phyloP scores from a whole-genome alignment of 225 moss, liverwort and hornwort genomes.

The Anthoceros angustus region DNA sequence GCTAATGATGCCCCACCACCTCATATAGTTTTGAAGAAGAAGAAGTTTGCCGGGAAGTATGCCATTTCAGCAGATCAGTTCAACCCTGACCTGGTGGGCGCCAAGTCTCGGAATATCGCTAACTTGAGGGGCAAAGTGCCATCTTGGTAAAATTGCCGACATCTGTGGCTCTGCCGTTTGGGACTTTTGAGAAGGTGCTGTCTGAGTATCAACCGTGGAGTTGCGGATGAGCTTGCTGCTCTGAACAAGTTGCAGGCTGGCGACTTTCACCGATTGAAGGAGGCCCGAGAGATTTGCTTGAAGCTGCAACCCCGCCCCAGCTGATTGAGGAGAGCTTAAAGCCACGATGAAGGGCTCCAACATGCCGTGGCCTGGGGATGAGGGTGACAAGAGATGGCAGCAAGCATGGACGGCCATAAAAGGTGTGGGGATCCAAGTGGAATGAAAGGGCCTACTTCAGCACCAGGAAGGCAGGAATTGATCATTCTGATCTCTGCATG shows the following conservation, averaged over 20 bases:
- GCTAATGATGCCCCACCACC: conserved; percentile 37
- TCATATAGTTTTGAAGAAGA: conserved; percentile 57
- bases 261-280: conserved; percentile 63
- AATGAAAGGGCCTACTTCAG: conserved; percentile 97
- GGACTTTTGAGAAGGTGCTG: conserved; percentile 87
- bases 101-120: conserved; percentile 81
- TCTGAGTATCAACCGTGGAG: conserved; percentile 60
- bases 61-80: conserved; percentile 75
- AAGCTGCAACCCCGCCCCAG: conserved; percentile 47
- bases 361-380: conserved; percentile 95
- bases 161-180: conserved; percentile 81
- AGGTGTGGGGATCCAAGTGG: conserved; percentile 99
- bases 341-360: conserved; percentile 36
- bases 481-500: conserved; percentile 86
- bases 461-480: conserved; percentile 76
- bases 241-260: conserved; percentile 57
- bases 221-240: conserved; percentile 43
- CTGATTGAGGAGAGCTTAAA: conserved; percentile 58
- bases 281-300: conserved; percentile 49
- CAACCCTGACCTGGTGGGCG: conserved; percentile 75
- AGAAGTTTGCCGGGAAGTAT: conserved; percentile 64
- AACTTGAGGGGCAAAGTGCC: conserved; percentile 75
- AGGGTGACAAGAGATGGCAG: conserved; percentile 66
- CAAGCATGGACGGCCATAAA: conserved; percentile 92
- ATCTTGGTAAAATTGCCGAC: conserved; percentile 81